Evolutionary conservation across 2,329 filamentous ascomycete species (phyloP), one percentile per base, ranked within the genome.

Genomic region (Fusarium fracticaudum): DNA sequence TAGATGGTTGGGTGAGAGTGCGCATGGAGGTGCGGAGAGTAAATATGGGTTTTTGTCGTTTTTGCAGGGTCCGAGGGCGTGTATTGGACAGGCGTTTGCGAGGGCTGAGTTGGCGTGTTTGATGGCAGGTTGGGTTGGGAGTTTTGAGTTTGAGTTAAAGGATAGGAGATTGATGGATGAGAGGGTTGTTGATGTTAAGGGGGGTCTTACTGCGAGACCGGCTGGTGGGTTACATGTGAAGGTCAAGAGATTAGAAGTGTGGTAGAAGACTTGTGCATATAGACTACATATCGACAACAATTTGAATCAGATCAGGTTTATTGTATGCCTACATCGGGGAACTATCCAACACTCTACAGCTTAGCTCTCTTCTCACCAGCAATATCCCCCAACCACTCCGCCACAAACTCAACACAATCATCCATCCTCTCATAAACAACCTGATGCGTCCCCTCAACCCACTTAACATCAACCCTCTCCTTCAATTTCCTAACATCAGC

Each of bases 1-100:
- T 40, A 86, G 94, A 18, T 95, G 93, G 93, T 85, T 92, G 78
- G 86, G 84, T 6, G 77, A 80, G 1, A 85, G 85, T 9, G 91
- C 91, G 55, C 89, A 88, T 45, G 94, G 94, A 8, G 93, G 93
- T 10, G 92, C 94, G 2, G 85, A 87, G 18, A 93, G 88, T 73
- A 96, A 96, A 81, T 97, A 92, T 80, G 89, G 91, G 1, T 91
- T 93, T 76, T 80, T 96, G 82, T 95, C 94, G 0, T 98, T 98
- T 82, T 81, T 97, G 63, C 94, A 97, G 79, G 95, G 95, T 0
- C 94, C 94, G 3, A 86, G 94, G 64, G 93, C 91, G 77, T 98
- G 95, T 80, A 97, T 98, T 75, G 95, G 95, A 0, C 88, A 91
- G 81, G 86, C 86, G 3, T 98, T 98, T 83, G 93, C 95, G 0